These are phyloP conservation scores for Perkinsus chesapeaki DNA, from an alignment of 169 alveolate genomes.

Conservation along the genomic window DNA sequence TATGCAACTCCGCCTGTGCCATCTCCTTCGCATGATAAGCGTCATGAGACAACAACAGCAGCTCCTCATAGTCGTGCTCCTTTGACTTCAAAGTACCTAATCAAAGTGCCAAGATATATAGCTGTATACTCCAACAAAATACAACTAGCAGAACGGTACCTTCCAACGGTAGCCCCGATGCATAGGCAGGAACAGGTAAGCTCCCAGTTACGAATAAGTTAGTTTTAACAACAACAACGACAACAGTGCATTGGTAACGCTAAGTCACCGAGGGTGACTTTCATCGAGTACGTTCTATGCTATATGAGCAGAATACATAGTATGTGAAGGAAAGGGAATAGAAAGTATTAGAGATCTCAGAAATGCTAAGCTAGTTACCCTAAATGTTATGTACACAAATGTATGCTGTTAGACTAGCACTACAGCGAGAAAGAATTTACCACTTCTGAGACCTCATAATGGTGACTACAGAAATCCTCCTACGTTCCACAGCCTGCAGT, in stretches of 20 bases:
- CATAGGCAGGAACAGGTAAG: too few species aligned
- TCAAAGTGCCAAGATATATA: too few species aligned
- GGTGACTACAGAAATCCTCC: neutral
- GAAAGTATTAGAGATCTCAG: too few species aligned
- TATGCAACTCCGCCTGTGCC: conserved; percentile 76
- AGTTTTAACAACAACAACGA: too few species aligned
- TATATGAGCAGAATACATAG: conserved; percentile 17
- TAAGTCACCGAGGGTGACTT: too few species aligned
- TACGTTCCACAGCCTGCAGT: conserved; percentile 22
- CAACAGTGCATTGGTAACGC: too few species aligned
- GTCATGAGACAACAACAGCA: conserved; percentile 65
- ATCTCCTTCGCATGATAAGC: conserved; percentile 83
- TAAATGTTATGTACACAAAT: conserved; percentile 25
- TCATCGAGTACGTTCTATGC: too few species aligned
- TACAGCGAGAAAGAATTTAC: neutral
- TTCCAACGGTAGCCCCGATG: too few species aligned
- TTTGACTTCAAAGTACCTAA: conserved; percentile 39
- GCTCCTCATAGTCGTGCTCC: conserved; percentile 78
- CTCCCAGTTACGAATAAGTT: too few species aligned
- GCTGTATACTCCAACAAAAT: too few species aligned
- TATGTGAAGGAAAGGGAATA: too few species aligned
- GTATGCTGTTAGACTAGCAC: conserved; percentile 16
- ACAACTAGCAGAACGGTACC: too few species aligned
- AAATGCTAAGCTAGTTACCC: conserved; percentile 12
- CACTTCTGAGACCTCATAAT: neutral